Evolutionary conservation across 1,284 basidiomycete species (phyloP), one percentile per base, ranked within the genome.

Genomic region (Ceratobasidium sp.): DNA sequence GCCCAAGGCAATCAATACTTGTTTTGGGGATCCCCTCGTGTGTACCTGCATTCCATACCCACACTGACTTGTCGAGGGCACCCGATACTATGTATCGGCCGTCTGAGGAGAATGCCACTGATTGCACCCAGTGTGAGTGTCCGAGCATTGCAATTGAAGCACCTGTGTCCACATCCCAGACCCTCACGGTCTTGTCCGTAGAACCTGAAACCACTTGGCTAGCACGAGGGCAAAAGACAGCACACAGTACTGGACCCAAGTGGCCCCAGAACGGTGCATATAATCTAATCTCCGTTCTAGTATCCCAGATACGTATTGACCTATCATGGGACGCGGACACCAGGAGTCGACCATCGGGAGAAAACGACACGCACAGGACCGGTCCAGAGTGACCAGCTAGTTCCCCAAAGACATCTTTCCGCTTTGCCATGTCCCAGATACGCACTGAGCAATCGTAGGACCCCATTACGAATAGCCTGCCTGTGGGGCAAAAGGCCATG

Each of bases 41-140:
- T 7, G 68, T 52, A 10, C 58, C 31, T 29, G 65, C 65, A 49
- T 68, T 35, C 70, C 70, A 71, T 5, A 71, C 2, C 29, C 64
- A 54, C n/a, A 70, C 22, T 3, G 64, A 42, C 2, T 40, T 15
- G 32, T 70, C 54, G 2, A 43, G 3, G 15, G 54, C 35, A 15
- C 64, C 62, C 22, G 62, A 57, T n/a, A 29, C 69, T 20, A 70
- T 55, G 22, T 17, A 10, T 22, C 10, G n/a, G 3, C 62, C 43
- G 34, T 70, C 35, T 4, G 60, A 45, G 13, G 69, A 70, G 27
- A 45, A 31, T 13, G 69, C 58, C 12, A 70, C 60, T 7, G 57
- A 60, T 22, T 5, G 20, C 6, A 69, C 57, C 2, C 5, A 12
- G 3, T 10, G 2, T 34, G 38, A 27, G 13, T 42, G 35, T 10